Conservation (phyloP, 2,329 filamentous ascomycete species). For the Arthrobotrys sphaeroides region DNA sequence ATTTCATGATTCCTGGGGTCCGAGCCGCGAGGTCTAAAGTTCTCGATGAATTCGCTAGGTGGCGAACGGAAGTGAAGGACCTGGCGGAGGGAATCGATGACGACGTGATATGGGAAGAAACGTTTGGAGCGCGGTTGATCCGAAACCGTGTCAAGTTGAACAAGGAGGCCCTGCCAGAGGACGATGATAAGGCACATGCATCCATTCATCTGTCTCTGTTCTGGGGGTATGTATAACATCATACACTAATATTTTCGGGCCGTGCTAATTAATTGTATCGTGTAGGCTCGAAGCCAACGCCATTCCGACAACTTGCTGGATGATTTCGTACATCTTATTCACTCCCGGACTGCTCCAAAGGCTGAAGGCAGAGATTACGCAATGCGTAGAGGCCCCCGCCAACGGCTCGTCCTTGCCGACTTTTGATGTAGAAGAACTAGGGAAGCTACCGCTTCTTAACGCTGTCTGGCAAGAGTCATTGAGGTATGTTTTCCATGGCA, state of each 20-base stretch:
- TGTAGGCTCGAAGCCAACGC: conserved; percentile 41
- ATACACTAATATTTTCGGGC: not conserved
- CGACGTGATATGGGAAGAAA: conserved; percentile 45
- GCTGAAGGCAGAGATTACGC: conserved; percentile 13
- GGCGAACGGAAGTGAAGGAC: conserved; percentile 32
- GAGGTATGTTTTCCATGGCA: conserved; percentile 16
- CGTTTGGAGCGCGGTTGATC: conserved; percentile 25
- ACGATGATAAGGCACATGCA: conserved; percentile 31
- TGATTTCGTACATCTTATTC: conserved; percentile 9
- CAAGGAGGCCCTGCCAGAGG: not conserved
- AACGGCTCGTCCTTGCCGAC: conserved; percentile 22
- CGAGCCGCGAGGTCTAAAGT: conserved; percentile 17
- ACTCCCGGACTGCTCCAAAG: conserved; percentile 15
- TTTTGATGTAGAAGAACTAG: conserved; percentile 28
- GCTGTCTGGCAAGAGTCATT: conserved; percentile 36
- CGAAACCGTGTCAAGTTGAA: conserved; percentile 31
- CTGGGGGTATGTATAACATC: conserved; percentile 36
- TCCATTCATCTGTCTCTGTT: conserved; percentile 38
- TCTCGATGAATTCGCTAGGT: conserved; percentile 15
- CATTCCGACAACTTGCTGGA: conserved; percentile 26
- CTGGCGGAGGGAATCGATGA: conserved; percentile 21
- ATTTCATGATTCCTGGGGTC: conserved; percentile 43
- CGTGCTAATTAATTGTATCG: not conserved
- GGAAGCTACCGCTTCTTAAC: conserved; percentile 27
- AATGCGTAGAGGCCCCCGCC: not conserved